Base-by-base conservation (phyloP, 192 early-diverging fungal genomes). In the Rhizoclosmatium globosum region DNA sequence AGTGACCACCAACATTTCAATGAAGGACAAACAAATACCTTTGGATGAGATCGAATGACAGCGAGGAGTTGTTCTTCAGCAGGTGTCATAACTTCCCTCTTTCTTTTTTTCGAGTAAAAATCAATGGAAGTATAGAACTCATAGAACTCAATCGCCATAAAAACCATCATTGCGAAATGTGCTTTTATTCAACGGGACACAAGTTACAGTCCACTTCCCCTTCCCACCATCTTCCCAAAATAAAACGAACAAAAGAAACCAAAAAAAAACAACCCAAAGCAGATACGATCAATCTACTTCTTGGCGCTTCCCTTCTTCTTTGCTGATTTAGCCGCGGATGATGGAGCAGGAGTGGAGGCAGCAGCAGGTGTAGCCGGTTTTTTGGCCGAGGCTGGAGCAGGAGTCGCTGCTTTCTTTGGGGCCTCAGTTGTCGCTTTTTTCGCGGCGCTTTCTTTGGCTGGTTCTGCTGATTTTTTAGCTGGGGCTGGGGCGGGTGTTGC, bases 1-100 rank as follows among this genome's bases (percentile, higher is more conserved):
- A n/a, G n/a, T n/a, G n/a, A 47, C 11, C 23, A 13, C 50, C 50
- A 41, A 58, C 39, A 31, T 23, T 17, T 7, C 17, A 6, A 15
- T 13, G 21, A 6, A 41, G 11, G 56, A n/a, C 23, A 58, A 41
- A 2, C 15, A 41, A 9, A 13, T 6, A 68, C 73, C 73, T 74
- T 74, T 19, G 73, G 73, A 43, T 74, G 60, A 21, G 60, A 60
- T 2, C 73, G 56, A 45, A 74, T 74, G 39, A 62, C 73, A 64
- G 17, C 47, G 58, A 74, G 45, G 21, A 74, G 73, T 1, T 68
- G 42, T 44, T 64, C 21, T 23, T 64, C 57, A 64, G 7, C 11
- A 6, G 19, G 21, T 23, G 62, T 31, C 62, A 64, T 68, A 31
- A 13, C 38, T 15, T 68, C 46, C 46, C 41, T 68, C 23, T 64